Evolutionary conservation across 2,329 filamentous ascomycete genomes (phyloP), one percentile per base, ranked within the genome.

Genomic region (Lasiodiplodia sp.): DNA sequence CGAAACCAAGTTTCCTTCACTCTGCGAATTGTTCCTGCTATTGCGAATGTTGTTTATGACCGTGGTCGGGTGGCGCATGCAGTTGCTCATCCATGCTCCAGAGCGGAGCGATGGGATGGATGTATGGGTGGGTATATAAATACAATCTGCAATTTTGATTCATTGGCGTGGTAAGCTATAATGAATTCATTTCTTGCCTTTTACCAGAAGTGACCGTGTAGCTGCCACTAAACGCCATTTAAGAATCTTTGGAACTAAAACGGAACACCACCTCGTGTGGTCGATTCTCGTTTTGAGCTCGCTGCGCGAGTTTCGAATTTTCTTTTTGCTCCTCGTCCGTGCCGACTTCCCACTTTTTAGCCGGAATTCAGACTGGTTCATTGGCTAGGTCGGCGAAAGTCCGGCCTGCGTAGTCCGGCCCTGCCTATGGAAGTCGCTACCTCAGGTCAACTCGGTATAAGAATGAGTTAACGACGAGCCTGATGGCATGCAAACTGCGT

Each of bases 161-260:
- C 2, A 28, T 57, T 68, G 68, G 68, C 62, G 68, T 69, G 68
- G 68, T 60, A 69, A 49, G 68, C 44, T 58, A 56, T 69, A 69
- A 66, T 66, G 88, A 90, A 91, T 87, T 88, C 87, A 89, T 88
- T 88, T 89, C 88, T 91, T 91, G 88, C 88, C 88, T 90, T 91
- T 91, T 91, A 91, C 89, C 89, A 91, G 89, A 91, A 89, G 88
- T 90, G 88, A 88, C 89, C 88, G 88, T 90, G 88, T 87, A 79
- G 82, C 83, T 83, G 84, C 84, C 85, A 87, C 80, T 80, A 86
- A 75, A 86, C 85, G 86, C 86, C 85, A 83, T 82, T 87, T 76
- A 75, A 75, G 74, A 87, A 87, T 87, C 85, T 87, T 87, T 87
- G 86, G 85, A 86, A 81, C 23, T 18, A 40, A 18, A 53, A 66